Evolutionary conservation across 345 rosid species (phyloP), one percentile per base, ranked within the genome.

Genomic region (Theobroma cacao): DNA sequence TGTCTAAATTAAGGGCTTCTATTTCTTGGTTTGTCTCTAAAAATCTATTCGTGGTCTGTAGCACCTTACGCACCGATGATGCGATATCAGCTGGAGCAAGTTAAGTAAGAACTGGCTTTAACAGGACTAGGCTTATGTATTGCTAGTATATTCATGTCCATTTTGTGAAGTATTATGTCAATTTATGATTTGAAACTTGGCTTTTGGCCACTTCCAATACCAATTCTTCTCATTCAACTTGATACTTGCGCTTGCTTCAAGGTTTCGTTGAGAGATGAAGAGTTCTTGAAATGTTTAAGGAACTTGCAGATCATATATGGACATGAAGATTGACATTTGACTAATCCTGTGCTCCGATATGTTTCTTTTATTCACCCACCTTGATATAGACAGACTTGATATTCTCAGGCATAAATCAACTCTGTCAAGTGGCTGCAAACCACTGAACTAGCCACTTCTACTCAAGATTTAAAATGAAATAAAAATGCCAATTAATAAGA

Each of bases 51-150:
- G 67, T 73, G 64, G 73, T 17, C 36, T 70, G 63, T 40, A 56
- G 66, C 63, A 45, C 69, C 76, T 68, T 65, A 20, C 72, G 81
- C 53, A 38, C 68, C 40, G 75, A 75, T 75, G 73, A 30, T 72
- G 77, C 66, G 43, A n/a, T 75, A 77, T 81, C 75, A 36, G 45
- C 60, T 60, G 75, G 74, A 70, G 68, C 68, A 75, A 34, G 41
- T 55, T 69, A 50, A 62, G 69, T 74, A 77, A 50, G 38, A 41
- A 68, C 77, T 74, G 78, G 55, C 60, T 75, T 40, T 62, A 48
- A 63, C 67, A 77, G 69, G 62, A 67, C 66, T 67, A 56, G 63
- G 26, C 41, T 55, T 71, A 61, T 61, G 20, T 15, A 30, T 6
- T 61, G 33, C 20, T 31, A 30, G 66, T 61, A 61, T 15, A 14